phyloP scores from a whole-genome alignment of 1,284 basidiomycete species.

The Pseudozyma tsukubaensis region DNA sequence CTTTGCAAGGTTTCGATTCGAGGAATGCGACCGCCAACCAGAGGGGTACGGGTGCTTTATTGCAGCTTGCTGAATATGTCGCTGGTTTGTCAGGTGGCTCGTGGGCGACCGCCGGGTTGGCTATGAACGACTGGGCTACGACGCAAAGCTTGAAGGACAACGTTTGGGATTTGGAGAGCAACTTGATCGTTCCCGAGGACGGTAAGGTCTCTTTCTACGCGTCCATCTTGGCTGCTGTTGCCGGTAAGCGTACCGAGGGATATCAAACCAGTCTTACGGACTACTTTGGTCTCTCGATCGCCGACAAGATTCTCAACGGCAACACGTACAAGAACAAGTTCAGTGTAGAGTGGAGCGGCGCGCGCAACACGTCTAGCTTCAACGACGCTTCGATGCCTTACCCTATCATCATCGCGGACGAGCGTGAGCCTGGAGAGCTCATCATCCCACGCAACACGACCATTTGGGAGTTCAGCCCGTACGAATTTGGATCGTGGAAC shows the following conservation, averaged over 20 bases:
- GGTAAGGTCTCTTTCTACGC: conserved; percentile 70
- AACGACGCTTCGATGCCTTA: conserved; percentile 56
- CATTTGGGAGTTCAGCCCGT: conserved; percentile 71
- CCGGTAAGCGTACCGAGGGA: conserved; percentile 51
- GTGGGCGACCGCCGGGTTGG: conserved; percentile 58
- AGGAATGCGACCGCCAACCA: conserved; percentile 61
- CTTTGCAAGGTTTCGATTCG: conserved; percentile 58
- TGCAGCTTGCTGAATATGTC: conserved; percentile 65
- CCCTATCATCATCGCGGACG: conserved; percentile 72
- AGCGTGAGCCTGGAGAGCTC: conserved; percentile 70
- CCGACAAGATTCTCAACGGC: conserved; percentile 61
- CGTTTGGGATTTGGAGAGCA: conserved; percentile 70
- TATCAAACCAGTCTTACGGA: conserved; percentile 59
- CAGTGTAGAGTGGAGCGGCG: conserved; percentile 57
- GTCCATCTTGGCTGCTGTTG: conserved; percentile 60
- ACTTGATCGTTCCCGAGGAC: conserved; percentile 70
- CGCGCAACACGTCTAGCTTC: conserved; percentile 57
- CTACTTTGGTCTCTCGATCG: conserved; percentile 65
- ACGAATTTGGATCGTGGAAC: conserved; percentile 72
- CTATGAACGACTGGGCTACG: conserved; percentile 65
- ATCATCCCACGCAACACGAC: conserved; percentile 70
- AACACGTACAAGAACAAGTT: conserved; percentile 57
- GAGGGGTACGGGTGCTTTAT: conserved; percentile 62
- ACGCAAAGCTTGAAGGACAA: conserved; percentile 55
- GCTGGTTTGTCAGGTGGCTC: conserved; percentile 66